phyloP scores from a whole-genome alignment of 1,284 basidiomycete genomes.

The Austroboletus sp. region DNA sequence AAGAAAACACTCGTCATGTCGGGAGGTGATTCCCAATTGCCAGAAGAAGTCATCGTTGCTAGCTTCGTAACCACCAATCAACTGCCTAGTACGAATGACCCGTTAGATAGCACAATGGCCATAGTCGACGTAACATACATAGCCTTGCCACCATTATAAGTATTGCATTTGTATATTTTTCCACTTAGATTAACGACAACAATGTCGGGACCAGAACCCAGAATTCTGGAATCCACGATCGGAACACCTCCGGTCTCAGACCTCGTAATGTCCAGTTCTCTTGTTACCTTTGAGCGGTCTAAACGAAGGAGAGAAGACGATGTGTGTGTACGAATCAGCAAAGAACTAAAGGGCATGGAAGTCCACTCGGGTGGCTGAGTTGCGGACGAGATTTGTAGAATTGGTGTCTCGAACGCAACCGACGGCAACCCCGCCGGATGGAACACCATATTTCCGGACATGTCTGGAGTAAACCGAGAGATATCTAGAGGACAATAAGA shows the following conservation, averaged over 20 bases:
- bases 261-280: constrained; percentile 35
- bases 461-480: constrained; percentile 37
- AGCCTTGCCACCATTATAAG: constrained; percentile 25
- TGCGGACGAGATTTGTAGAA: constrained; percentile 29
- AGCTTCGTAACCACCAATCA: constrained; percentile 18
- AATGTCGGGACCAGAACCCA: constrained; percentile 27
- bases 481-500: constrained; percentile 39
- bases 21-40: constrained; percentile 25
- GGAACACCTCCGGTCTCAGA: constrained; percentile 37
- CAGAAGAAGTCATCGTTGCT: constrained; percentile 24
- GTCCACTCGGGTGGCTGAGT: constrained; percentile 17
- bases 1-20: constrained; percentile 28
- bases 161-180: constrained; percentile 36
- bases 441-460: constrained; percentile 32
- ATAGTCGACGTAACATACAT: constrained; percentile 28
- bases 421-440: constrained; percentile 38
- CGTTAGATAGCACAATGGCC: constrained; percentile 23
- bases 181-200: constrained; percentile 45
- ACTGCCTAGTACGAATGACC: constrained; percentile 15
- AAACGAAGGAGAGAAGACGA: constrained; percentile 28
- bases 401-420: constrained; percentile 29
- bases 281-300: constrained; percentile 18
- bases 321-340: constrained; percentile 29
- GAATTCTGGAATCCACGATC: constrained; percentile 42
- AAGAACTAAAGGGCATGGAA: constrained; percentile 23